Conservation (phyloP, 768 basidiomycete species). For the Trametes coccinea region DNA sequence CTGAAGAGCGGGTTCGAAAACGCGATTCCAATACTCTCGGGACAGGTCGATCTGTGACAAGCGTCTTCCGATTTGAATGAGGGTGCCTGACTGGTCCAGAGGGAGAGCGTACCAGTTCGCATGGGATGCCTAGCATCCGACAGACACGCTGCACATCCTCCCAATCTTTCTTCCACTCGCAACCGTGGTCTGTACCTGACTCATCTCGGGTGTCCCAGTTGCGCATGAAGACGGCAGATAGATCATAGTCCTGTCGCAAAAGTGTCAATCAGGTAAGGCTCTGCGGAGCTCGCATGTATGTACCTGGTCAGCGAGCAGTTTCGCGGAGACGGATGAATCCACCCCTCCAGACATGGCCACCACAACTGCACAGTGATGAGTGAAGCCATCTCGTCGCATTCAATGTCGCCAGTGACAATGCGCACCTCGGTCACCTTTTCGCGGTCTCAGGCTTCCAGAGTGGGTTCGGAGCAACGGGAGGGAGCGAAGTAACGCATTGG, state of each 20-base stretch:
- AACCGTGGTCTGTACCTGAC: slow-evolving; percentile 73
- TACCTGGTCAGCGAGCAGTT: slow-evolving; percentile 69
- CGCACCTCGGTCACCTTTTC: slow-evolving; percentile 34
- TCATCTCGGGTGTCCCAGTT: slow-evolving; percentile 94
- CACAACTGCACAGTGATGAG: slow-evolving; percentile 52
- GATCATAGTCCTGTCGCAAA: slow-evolving; percentile 63
- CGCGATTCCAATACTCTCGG: slow-evolving; percentile 85
- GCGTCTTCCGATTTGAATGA: not conserved
- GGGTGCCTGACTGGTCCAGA: slow-evolving; percentile 2
- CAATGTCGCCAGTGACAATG: not conserved
- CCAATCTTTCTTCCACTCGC: slow-evolving; percentile 97
- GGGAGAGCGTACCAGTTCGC: slow-evolving; percentile 55
- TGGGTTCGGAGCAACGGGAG: slow-evolving; percentile 17
- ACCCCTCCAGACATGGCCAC: slow-evolving; percentile 96
- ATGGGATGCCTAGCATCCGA: slow-evolving; percentile 68
- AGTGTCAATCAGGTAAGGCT: not conserved
- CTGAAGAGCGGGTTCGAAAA: slow-evolving; percentile 84
- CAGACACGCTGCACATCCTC: slow-evolving; percentile 86
- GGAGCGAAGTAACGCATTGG: slow-evolving; percentile 13
- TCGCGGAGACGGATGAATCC: slow-evolving; percentile 89
- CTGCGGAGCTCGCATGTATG: not conserved
- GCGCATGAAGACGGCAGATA: slow-evolving; percentile 91
- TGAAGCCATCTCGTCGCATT: not conserved
- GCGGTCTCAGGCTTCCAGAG: slow-evolving; percentile 21
- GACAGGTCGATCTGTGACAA: slow-evolving; percentile 75